These are phyloP conservation scores for Passiflora organensis DNA, from an alignment of 345 rosid species.

Conservation along the genomic window DNA sequence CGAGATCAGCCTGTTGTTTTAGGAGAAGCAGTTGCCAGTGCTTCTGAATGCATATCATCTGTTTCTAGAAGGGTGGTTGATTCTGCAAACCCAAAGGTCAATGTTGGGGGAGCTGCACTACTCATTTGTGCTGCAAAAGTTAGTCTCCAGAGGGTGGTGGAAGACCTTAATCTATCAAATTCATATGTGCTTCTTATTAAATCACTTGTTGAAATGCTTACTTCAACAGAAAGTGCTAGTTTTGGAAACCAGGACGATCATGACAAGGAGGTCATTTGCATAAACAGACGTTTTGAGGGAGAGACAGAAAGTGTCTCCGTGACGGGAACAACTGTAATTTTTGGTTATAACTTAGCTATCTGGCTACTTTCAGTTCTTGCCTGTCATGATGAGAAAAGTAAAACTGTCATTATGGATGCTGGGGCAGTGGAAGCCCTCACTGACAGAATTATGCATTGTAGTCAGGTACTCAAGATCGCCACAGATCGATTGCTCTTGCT, in stretches of 20 bases:
- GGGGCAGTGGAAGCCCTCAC: conserved; percentile 89
- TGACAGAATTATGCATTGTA: conserved; percentile 60
- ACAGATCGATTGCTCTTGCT: too few species aligned
- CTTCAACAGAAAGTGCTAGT: conserved; percentile 41
- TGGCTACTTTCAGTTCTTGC: conserved; percentile 94
- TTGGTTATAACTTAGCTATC: conserved; percentile 71
- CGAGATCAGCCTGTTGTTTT: conserved; percentile 70
- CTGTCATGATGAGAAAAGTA: conserved; percentile 77
- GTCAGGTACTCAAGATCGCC: conserved; percentile 50
- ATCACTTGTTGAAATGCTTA: conserved; percentile 69
- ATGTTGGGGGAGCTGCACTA: conserved; percentile 92
- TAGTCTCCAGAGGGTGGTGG: conserved; percentile 71
- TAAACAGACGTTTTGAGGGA: conserved; percentile 54
- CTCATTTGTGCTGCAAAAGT: conserved; percentile 93
- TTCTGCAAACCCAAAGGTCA: conserved; percentile 60
- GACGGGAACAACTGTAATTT: conserved; percentile 46
- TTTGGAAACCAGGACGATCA: conserved; percentile 42
- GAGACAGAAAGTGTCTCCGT: conserved; percentile 44
- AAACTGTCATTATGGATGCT: conserved; percentile 76
- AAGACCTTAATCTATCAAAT: conserved; percentile 76
- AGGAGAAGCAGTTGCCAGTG: conserved; percentile 61
- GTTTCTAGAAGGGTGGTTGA: conserved; percentile 69
- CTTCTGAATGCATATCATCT: conserved; percentile 64
- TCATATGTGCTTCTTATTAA: conserved; percentile 56
- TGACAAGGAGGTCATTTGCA: conserved; percentile 51